phyloP scores from a whole-genome alignment of 2,329 filamentous ascomycete species.

The Zymoseptoria pseudotritici region DNA sequence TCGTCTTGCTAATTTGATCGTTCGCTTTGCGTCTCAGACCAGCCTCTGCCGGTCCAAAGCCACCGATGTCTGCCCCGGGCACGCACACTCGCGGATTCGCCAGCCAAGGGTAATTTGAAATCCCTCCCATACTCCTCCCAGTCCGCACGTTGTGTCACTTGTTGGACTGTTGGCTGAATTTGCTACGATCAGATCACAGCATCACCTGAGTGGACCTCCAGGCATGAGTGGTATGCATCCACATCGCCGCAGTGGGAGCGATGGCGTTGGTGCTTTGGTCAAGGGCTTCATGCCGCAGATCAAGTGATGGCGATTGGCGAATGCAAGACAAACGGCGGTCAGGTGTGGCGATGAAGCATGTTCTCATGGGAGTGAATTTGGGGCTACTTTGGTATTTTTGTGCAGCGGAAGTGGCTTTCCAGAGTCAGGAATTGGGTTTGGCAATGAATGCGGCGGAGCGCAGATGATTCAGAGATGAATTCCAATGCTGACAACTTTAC shows the following conservation, averaged over 20 bases:
- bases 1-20: conserved; percentile 1
- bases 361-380: background rate
- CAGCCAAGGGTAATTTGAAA: conserved; percentile 4
- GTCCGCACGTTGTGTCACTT: background rate
- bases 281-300: background rate
- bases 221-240: background rate
- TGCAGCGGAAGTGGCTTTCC: background rate
- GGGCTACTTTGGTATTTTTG: background rate
- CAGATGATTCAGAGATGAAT: background rate
- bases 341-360: background rate
- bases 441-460: background rate
- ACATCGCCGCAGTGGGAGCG: background rate
- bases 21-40: background rate
- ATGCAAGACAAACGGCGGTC: background rate
- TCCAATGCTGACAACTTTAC: background rate
- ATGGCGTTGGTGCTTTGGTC: background rate
- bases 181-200: background rate
- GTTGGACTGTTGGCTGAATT: background rate
- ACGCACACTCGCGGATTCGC: conserved; percentile 9
- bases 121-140: background rate
- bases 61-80: background rate
- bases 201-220: background rate
- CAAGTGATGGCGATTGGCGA: background rate
- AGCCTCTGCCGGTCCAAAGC: background rate
- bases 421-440: background rate